phyloP scores from a whole-genome alignment of 2,329 filamentous ascomycete genomes.

The Leptographium lundbergii region DNA sequence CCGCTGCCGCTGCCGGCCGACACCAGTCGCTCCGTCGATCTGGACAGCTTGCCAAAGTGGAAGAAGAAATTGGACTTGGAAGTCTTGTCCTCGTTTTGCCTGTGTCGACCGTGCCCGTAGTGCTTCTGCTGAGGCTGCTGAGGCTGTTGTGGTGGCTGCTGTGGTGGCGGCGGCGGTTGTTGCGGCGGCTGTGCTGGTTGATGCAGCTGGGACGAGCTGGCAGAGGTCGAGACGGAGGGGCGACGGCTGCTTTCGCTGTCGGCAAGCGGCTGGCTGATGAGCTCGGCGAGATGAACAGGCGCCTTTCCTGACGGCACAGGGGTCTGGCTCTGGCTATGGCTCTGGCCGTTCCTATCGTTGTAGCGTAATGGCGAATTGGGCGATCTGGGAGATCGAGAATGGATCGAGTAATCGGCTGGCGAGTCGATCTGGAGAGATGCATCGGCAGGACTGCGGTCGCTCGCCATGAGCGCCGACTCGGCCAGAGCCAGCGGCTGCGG shows the following conservation, averaged over 20 bases:
- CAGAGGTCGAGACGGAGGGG: conserved; percentile 12
- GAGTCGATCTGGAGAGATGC: conserved; percentile 19
- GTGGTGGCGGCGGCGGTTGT: conserved; percentile 2
- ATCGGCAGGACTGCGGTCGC: conserved; percentile 22
- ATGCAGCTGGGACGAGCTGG: conserved; percentile 2
- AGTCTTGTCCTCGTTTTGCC: conserved; percentile 27
- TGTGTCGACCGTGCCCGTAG: conserved; percentile 10
- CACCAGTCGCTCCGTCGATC: conserved; percentile 23
- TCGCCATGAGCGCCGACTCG: conserved; percentile 22
- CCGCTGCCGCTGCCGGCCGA: neutral
- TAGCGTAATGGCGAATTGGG: conserved; percentile 32
- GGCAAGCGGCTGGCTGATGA: conserved; percentile 16
- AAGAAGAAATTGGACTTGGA: conserved; percentile 37
- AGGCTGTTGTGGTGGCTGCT: conserved; percentile 11
- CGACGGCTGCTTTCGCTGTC: conserved; percentile 16
- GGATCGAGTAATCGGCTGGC: conserved; percentile 21
- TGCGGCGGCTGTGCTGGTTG: conserved; percentile 1
- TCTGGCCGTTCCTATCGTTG: conserved; percentile 22
- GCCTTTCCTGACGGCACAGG: conserved; percentile 5
- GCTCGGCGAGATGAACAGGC: conserved; percentile 20
- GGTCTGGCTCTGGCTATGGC: conserved; percentile 4
- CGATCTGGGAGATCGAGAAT: conserved; percentile 28
- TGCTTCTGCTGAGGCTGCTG: conserved; percentile 13
- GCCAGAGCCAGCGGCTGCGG: conserved; percentile 45
- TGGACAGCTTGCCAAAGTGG: conserved; percentile 35